Base-by-base conservation (phyloP, 2,329 filamentous ascomycete species). In the Pseudocercospora cruenta region DNA sequence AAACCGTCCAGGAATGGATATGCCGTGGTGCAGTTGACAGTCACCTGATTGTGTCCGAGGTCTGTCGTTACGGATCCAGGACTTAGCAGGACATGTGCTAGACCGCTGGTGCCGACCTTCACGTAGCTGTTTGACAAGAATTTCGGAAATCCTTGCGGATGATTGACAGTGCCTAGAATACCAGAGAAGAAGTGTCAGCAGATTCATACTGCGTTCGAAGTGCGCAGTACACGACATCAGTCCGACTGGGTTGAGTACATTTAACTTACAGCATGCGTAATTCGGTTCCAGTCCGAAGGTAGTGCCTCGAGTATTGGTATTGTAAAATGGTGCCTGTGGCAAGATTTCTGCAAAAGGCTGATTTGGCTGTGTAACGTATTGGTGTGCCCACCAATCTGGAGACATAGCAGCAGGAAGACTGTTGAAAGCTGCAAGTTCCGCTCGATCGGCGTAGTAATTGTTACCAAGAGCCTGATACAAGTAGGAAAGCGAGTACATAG, bases 141-240 rank as follows among this genome's bases (percentile, higher is more conserved):
- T 68, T 87, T 87, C 0, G 86, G 85, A 67, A 83, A 86, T 8
- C 83, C 86, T 70, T 87, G 85, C 1, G 81, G 82, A 68, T 87
- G 84, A 64, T 88, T 88, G 65, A 88, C 86, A 31, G 51, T 54
- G 14, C 36, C 36, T 39, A 39, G 33, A 39, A 39, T 2, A 16
- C 14, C 36, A 39, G 1, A n/a, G 14, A n/a, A 5, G 36, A 39
- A 39, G 14, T 39, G 36, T 39, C 36, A 39, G 36, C 36, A 39
- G 14, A 10, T 16, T 39, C 36, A 3, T n/a, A 12, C 8, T 39
- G 36, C 14, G 3, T 39, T 39, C 36, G 14, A 39, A 39, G 14
- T 10, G 5, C 14, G 36, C 14, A 39, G 5, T 3, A n/a, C 12
- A 39, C 1, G 36, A 39, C 8, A 39, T 39, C 14, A 3, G 8